phyloP scores from a whole-genome alignment of 2,329 filamentous ascomycete genomes.

The Penicillium palitans region DNA sequence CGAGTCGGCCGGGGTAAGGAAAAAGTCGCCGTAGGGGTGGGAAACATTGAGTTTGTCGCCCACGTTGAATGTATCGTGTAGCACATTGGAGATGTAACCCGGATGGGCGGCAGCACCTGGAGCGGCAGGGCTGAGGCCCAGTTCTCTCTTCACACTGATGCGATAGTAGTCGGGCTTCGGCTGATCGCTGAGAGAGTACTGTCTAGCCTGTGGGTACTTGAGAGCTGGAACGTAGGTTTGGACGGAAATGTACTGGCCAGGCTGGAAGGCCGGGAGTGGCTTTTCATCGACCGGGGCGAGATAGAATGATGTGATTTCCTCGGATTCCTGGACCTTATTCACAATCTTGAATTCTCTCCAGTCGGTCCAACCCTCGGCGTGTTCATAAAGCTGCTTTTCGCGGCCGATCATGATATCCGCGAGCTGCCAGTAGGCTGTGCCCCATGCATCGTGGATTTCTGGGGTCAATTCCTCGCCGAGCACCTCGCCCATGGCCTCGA shows the following conservation, averaged over 20 bases:
- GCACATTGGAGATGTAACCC: conserved; percentile 68
- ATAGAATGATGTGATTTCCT: conserved; percentile 70
- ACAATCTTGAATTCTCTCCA: conserved; percentile 69
- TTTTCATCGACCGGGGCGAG: conserved; percentile 63
- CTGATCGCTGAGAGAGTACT: conserved; percentile 71
- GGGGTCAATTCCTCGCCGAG: conserved; percentile 67
- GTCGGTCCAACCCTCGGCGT: conserved; percentile 62
- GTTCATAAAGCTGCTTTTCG: conserved; percentile 63
- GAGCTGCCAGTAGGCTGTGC: conserved; percentile 69
- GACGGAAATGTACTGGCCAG: conserved; percentile 72
- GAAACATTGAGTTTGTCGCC: conserved; percentile 66
- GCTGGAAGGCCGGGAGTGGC: conserved; percentile 63
- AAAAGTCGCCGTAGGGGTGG: conserved; percentile 66
- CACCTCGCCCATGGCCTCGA: conserved; percentile 66
- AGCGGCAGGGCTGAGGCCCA: conserved; percentile 52
- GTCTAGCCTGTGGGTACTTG: conserved; percentile 64
- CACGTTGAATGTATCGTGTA: conserved; percentile 62
- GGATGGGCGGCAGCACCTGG: conserved; percentile 53
- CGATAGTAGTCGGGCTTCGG: conserved; percentile 64
- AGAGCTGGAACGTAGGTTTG: conserved; percentile 59
- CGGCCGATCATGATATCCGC: conserved; percentile 70
- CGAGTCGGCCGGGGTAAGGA: conserved; percentile 44
- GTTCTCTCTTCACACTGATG: conserved; percentile 69
- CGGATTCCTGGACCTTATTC: conserved; percentile 65
- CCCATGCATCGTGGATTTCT: conserved; percentile 67